phyloP scores from a whole-genome alignment of 2,329 filamentous ascomycete genomes.

The Trichoderma brevicompactum region DNA sequence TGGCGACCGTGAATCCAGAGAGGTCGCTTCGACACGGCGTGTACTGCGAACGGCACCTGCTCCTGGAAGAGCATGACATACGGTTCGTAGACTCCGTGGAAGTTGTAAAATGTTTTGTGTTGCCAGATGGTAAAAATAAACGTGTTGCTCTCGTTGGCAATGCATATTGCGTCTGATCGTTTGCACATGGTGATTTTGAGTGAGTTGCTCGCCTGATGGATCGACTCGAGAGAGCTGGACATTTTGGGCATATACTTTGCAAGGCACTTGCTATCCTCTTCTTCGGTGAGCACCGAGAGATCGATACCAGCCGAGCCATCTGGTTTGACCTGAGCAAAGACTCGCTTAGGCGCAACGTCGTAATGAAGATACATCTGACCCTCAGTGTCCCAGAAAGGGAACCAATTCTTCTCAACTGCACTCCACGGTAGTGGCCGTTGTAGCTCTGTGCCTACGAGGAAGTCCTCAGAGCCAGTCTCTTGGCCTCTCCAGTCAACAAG shows the following conservation, averaged over 20 bases:
- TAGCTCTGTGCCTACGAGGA: constrained; percentile 54
- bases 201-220: constrained; percentile 65
- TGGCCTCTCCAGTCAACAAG: constrained; percentile 50
- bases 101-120: constrained; percentile 54
- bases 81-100: constrained; percentile 59
- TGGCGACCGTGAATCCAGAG: constrained; percentile 60
- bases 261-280: constrained; percentile 52
- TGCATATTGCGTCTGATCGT: constrained; percentile 51
- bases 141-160: constrained; percentile 51
- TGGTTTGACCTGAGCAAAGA: constrained; percentile 50
- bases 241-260: constrained; percentile 50
- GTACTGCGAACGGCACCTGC: constrained; percentile 53
- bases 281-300: constrained; percentile 45
- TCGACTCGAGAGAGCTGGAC: constrained; percentile 46
- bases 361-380: constrained; percentile 57
- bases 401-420: constrained; percentile 64
- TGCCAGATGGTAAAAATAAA: constrained; percentile 61
- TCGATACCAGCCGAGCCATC: constrained; percentile 55
- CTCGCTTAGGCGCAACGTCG: constrained; percentile 54
- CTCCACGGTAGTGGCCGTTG: constrained; percentile 52
- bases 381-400: constrained; percentile 60
- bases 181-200: constrained; percentile 59
- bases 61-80: constrained; percentile 58
- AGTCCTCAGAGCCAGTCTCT: constrained; percentile 39
- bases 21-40: constrained; percentile 55